Percentiles rank a stretch among this genome's conserved stretches.
Conservation (phyloP, 768 basidiomycete species). For the Kwoniella botswanensis region DNA sequence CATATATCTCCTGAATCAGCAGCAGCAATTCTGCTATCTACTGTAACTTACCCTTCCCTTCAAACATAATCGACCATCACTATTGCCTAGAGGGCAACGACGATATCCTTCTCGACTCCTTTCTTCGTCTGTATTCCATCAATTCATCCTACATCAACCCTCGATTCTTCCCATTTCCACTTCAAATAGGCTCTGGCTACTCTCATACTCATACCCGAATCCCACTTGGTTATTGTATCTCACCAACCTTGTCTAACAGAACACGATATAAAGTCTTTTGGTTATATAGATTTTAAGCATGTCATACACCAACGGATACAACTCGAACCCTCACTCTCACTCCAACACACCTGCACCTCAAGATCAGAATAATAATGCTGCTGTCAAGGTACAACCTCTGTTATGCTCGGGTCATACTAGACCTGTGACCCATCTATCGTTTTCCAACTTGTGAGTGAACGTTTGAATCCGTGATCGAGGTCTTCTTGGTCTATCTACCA, state of each 20-base stretch:
- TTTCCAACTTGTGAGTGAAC: constrained; percentile 64
- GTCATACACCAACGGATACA: constrained; percentile 40
- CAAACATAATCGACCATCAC: not conserved
- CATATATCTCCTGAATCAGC: not conserved
- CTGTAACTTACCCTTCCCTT: not conserved
- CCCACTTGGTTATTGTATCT: too few species aligned
- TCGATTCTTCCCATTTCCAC: too few species aligned
- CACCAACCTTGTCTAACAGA: too few species aligned
- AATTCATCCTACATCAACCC: too few species aligned
- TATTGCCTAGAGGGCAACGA: too few species aligned
- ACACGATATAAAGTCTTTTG: too few species aligned
- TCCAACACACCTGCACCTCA: constrained; percentile 23
- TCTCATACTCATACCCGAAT: too few species aligned
- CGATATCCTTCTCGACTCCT: too few species aligned
- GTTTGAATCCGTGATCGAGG: too few species aligned
- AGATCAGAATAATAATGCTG: constrained; percentile 2
- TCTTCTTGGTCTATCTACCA: not conserved
- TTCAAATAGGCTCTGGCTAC: too few species aligned
- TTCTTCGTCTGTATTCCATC: too few species aligned
- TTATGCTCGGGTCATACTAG: constrained; percentile 61
- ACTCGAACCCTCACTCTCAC: constrained; percentile 27
- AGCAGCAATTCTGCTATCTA: constrained; percentile 2
- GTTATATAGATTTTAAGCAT: not conserved
- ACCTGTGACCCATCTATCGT: constrained; percentile 87
- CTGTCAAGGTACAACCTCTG: constrained; percentile 55